Base-by-base conservation (phyloP, 441 rosid genomes). In the Jatropha podagrica region DNA sequence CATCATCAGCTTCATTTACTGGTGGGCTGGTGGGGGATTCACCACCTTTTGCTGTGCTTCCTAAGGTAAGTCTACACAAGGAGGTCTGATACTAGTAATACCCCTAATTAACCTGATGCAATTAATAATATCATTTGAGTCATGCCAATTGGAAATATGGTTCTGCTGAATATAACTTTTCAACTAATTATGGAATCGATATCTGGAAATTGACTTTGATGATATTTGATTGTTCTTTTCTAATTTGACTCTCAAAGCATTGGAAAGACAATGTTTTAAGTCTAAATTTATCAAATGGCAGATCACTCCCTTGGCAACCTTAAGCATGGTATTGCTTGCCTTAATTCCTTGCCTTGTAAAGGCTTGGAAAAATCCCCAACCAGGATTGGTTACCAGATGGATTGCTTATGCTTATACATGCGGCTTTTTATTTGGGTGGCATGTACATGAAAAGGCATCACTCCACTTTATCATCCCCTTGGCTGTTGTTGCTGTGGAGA, bases 381-480 rank as follows among this genome's bases (percentile, higher is more conserved):
- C 94, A 12, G 37, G 76, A 37, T 55, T 68, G 49, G 48, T 89
- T 37, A 86, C 92, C 69, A 88, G 97, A 82, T 92, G 92, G 93
- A 81, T 95, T 74, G 81, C 92, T 54, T 93, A 93, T 85, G 92
- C 97, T 58, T 93, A 93, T 75, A 91, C 92, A 1, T 92, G 99
- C 8, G 98, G 98, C 13, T 95, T 92, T 81, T 74, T 95, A 23
- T 92, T 92, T 72, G 99, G 99, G 77, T 95, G 99, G 99, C 99
- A 95, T 82, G 98, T 95, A 49, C 99, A 95, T 66, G 99, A 95
- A 81, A 95, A 95, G 82, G 99, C 98, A 54, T 89, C 98, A 7
- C 95, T 95, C 68, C 98, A 95, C 78, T 92, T 93, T 82, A 83
- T 89, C 17, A 85, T 95, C 72, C 97, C 96, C 20, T 88, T 95